Evolutionary conservation across 345 rosid species (phyloP).

Genomic region (Psidium guajava): DNA sequence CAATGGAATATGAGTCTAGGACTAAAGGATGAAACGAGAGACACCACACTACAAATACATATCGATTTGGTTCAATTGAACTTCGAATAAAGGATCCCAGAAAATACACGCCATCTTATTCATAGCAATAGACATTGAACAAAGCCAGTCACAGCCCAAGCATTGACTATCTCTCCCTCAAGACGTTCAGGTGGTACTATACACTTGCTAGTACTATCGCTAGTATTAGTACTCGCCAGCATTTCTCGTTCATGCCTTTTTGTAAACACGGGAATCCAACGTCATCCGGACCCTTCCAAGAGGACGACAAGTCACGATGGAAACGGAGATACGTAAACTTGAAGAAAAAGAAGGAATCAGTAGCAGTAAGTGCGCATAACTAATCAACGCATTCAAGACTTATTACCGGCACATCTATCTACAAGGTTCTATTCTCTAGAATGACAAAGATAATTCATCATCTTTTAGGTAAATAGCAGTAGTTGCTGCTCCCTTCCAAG

Average conservation of each 20-base stretch:
- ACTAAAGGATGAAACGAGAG: too few species aligned
- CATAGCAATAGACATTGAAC: background rate
- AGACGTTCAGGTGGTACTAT: background rate
- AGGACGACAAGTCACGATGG: fast-evolving
- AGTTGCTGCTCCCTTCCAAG: background rate
- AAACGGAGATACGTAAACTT: background rate
- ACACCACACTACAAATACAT: background rate
- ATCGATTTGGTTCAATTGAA: background rate
- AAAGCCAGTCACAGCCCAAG: background rate
- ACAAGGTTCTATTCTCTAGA: background rate
- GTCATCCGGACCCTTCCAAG: background rate
- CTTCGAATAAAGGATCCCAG: background rate
- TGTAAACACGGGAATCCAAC: background rate
- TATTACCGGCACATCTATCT: background rate
- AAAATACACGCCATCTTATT: background rate
- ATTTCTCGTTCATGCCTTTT: background rate
- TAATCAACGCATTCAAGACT: background rate
- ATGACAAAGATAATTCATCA: background rate
- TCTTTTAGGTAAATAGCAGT: background rate
- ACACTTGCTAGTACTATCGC: background rate
- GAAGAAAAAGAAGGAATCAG: background rate
- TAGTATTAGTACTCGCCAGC: background rate
- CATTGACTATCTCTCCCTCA: background rate
- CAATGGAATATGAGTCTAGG: background rate
- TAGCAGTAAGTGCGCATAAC: background rate